These are phyloP conservation scores for Trichoderma hamatum DNA, from an alignment of 2,329 filamentous ascomycete genomes.

Conservation along the genomic window DNA sequence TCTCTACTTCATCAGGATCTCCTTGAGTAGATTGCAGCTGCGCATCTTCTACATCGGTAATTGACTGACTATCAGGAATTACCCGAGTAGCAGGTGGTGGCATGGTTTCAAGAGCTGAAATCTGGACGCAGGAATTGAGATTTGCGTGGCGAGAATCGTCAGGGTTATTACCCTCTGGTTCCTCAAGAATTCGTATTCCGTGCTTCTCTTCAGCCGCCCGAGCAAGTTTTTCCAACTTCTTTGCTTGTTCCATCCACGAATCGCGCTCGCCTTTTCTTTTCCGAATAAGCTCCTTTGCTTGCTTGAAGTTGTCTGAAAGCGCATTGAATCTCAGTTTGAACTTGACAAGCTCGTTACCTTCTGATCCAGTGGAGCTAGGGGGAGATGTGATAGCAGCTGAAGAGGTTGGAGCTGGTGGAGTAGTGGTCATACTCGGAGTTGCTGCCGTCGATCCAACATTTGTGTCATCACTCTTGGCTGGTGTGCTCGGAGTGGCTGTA, in stretches of 20 bases:
- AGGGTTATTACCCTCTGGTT: not conserved
- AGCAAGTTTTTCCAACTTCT: slow-evolving; percentile 48
- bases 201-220: slow-evolving; percentile 47
- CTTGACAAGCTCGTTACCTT: slow-evolving; percentile 40
- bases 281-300: slow-evolving; percentile 43
- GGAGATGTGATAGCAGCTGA: not conserved
- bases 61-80: slow-evolving; percentile 26
- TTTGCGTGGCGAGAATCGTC: not conserved
- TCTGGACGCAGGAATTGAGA: slow-evolving; percentile 31
- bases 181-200: slow-evolving; percentile 38
- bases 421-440: not conserved
- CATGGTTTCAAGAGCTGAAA: not conserved
- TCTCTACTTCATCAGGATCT: slow-evolving; percentile 25
- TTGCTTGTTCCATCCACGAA: slow-evolving; percentile 51
- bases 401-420: not conserved
- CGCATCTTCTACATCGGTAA: slow-evolving; percentile 27
- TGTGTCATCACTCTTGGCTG: not conserved
- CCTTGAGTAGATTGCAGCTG: slow-evolving; percentile 30
- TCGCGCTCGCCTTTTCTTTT: slow-evolving; percentile 48
- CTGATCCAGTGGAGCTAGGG: not conserved
- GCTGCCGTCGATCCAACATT: not conserved
- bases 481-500: not conserved
- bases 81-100: slow-evolving; percentile 5
- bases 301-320: slow-evolving; percentile 47
- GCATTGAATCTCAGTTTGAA: slow-evolving; percentile 47